Evolutionary conservation across 306 rosid species (phyloP), one percentile per base, ranked within the genome.

Genomic region (Argentina anserina): DNA sequence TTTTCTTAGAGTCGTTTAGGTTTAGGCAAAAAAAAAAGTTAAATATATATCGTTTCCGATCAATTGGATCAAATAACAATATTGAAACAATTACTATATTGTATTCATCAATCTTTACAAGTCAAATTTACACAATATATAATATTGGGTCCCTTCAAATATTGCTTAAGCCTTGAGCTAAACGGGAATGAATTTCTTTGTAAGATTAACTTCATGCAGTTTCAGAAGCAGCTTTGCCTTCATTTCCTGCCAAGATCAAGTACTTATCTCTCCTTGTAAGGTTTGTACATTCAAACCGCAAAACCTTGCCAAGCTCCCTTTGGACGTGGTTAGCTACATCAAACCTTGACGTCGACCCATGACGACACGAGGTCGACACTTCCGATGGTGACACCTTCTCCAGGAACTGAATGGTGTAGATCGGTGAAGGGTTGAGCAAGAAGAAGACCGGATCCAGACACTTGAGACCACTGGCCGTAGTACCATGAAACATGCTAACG

Each of bases 391-490:
- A 64, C 9, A 90, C 75, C 41, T 26, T 83, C 3, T 65, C 53
- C 9, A 91, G 74, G 4, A 81, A 37, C 9, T 26, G 80, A 67
- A 91, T 68, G 18, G 72, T 78, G 87, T 93, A 93, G 45, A 65
- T 33, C 1, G 98, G 94, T 0, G 73, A 41, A 0, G 98, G 98
- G 55, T 93, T 86, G 89, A 85, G 84, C 33, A 86, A 77, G 58
- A 89, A 93, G 73, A 87, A 88, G 1, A 93, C 0, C 0, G 97
- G 96, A 78, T 93, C 98, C 72, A 93, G 63, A 72, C 90, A 82
- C 89, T 93, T 91, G 50, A 87, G 72, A 37, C 98, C 98, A 0
- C 96, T 82, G 0, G 98, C 97, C 0, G 96, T 93, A 6, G 98
- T 93, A 0, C 98, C 98, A 62, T 93, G 85, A 66, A 91, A 87